Conservation (phyloP, 768 basidiomycete genomes). For the Russula sp. region DNA sequence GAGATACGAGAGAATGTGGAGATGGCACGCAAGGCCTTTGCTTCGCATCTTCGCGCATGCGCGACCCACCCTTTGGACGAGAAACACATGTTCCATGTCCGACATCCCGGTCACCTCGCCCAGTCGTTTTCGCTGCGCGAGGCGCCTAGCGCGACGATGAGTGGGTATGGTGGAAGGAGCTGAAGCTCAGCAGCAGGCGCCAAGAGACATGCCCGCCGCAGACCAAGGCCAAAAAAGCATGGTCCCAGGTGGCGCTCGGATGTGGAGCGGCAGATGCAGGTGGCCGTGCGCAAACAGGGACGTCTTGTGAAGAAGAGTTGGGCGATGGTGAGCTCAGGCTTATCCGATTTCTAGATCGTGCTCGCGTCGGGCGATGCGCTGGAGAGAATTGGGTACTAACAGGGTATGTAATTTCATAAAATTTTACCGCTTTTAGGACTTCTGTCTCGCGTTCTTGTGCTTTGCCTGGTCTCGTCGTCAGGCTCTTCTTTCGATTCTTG, state of each 20-base stretch:
- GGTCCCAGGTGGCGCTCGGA: slow-evolving; percentile 36
- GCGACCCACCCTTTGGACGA: slow-evolving; percentile 94
- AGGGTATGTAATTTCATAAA: not conserved
- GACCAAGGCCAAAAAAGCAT: slow-evolving; percentile 12
- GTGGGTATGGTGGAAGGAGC: slow-evolving; percentile 16
- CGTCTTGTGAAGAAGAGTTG: slow-evolving; percentile 75
- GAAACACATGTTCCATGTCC: slow-evolving; percentile 95
- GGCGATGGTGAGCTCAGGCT: slow-evolving; percentile 57
- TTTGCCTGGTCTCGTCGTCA: no score
- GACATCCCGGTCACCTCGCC: slow-evolving; percentile 90
- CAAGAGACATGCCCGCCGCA: slow-evolving; percentile 12
- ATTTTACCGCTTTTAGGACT: not conserved
- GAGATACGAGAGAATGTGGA: slow-evolving; percentile 51
- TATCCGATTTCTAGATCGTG: slow-evolving; percentile 73
- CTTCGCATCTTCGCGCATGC: slow-evolving; percentile 92
- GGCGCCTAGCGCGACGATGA: slow-evolving; percentile 52
- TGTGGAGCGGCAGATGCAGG: slow-evolving; percentile 80
- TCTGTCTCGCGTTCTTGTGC: no score
- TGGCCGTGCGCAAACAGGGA: slow-evolving; percentile 77
- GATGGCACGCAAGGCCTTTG: slow-evolving; percentile 77
- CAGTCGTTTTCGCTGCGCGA: slow-evolving; percentile 89
- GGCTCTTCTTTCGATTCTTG: not conserved
- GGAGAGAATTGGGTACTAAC: slow-evolving; percentile 50
- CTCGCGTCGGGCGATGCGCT: slow-evolving; percentile 53
- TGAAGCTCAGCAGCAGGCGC: slow-evolving; percentile 16